Evolutionary conservation across 192 early-diverging fungal genomes (phyloP).

Genomic region (Coemansia reversa): DNA sequence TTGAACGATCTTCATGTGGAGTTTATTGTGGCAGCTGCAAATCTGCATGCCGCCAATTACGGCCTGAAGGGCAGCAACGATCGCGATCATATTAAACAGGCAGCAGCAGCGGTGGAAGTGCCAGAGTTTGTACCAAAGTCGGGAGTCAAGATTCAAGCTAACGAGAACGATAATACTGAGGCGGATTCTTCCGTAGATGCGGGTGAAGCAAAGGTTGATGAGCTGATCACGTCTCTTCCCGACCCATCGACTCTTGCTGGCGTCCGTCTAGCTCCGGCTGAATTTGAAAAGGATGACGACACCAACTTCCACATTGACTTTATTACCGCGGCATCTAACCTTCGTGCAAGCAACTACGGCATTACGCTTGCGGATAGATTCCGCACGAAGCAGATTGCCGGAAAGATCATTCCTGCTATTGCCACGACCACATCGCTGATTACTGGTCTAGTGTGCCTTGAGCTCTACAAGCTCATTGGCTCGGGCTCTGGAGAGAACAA

Average conservation of each 20-base stretch:
- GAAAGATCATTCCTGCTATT: constrained; percentile 89
- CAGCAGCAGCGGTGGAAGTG: constrained; percentile 63
- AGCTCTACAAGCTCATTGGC: constrained; percentile 88
- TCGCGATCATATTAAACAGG: constrained; percentile 64
- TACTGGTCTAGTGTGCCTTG: constrained; percentile 95
- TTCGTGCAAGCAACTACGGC: constrained; percentile 82
- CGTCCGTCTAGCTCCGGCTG: constrained; percentile 82
- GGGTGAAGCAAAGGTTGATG: constrained; percentile 59
- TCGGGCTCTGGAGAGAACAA: constrained; percentile 43
- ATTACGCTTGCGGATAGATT: constrained; percentile 73
- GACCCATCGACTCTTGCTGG: constrained; percentile 76
- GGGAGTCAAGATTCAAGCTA: constrained; percentile 95
- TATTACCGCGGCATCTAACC: constrained; percentile 95
- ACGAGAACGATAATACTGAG: constrained; percentile 77
- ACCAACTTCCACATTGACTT: constrained; percentile 99
- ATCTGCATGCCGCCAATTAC: constrained; percentile 96
- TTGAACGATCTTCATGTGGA: constrained; percentile 72
- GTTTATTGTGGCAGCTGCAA: constrained; percentile 88
- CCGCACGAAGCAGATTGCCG: constrained; percentile 86
- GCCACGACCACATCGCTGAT: constrained; percentile 95
- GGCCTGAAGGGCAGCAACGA: constrained; percentile 84
- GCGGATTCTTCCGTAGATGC: constrained; percentile 27
- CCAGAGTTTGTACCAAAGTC: constrained; percentile 84
- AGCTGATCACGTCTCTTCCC: constrained; percentile 69
- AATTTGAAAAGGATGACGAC: constrained; percentile 99